These are phyloP conservation scores for Spongispora temasekensis DNA, from an alignment of 1,284 basidiomycete species.

Conservation along the genomic window DNA sequence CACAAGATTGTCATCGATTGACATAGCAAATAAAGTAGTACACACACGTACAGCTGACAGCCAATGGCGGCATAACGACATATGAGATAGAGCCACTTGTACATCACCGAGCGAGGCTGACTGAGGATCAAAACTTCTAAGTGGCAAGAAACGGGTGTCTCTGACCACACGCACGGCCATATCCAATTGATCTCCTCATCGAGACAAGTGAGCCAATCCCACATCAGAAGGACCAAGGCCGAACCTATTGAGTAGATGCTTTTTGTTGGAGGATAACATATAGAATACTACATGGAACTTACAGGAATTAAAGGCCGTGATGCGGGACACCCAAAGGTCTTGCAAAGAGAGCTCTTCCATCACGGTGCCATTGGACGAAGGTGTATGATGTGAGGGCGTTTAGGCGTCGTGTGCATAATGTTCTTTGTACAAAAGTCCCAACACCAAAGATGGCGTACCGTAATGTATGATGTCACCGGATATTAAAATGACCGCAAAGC, in stretches of 20 bases:
- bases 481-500: not conserved
- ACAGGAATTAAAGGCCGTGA: slow-evolving; percentile 15
- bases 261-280: not conserved
- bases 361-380: not conserved
- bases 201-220: slow-evolving; percentile 15
- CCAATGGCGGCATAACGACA: slow-evolving; percentile 11
- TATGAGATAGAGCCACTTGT: slow-evolving; percentile 15
- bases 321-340: slow-evolving; percentile 12
- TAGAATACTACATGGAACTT: not conserved
- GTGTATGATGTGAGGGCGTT: not conserved
- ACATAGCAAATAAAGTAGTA: too few relatives aligned
- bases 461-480: not conserved
- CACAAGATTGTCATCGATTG: not conserved
- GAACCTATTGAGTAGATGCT: slow-evolving; percentile 2
- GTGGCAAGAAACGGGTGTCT: not conserved
- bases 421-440: slow-evolving; percentile 1
- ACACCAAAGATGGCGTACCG: not conserved
- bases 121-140: not conserved
- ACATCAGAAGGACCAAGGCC: slow-evolving; percentile 8
- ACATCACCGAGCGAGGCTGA: not conserved
- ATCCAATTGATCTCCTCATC: slow-evolving; percentile 15
- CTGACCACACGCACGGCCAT: slow-evolving; percentile 11
- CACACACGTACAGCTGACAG: slow-evolving; percentile 10
- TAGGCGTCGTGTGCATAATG: not conserved
- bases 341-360: slow-evolving; percentile 5